Percentiles rank a stretch among this genome's conserved stretches.
Evolutionary conservation across 1,139 yeast species (phyloP).

Genomic region (Kodamaea plutei): DNA sequence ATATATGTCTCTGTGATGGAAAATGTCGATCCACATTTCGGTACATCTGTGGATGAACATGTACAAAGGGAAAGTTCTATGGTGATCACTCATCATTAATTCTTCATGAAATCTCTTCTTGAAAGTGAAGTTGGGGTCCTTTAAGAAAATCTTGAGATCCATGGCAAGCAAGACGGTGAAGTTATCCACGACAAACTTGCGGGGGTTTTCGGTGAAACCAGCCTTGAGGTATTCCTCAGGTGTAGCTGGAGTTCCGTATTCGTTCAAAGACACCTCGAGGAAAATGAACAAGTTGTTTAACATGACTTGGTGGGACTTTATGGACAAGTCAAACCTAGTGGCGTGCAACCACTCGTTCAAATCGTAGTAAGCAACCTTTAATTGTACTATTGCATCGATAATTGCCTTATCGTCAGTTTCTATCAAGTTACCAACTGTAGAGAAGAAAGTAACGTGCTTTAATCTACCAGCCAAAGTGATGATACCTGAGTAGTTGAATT

Average conservation of each 20-base stretch:
- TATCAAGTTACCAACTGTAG: conserved; percentile 36
- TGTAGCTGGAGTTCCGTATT: conserved; percentile 44
- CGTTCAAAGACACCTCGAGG: conserved; percentile 42
- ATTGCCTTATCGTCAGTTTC: conserved; percentile 38
- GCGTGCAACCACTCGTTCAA: conserved; percentile 36
- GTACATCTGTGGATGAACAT: conserved; percentile 35
- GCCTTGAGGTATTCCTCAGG: conserved; percentile 44
- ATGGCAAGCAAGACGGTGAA: conserved; percentile 42
- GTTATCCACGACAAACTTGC: conserved; percentile 38
- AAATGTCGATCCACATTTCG: conserved; percentile 36
- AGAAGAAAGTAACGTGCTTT: conserved; percentile 43
- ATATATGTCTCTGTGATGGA: conserved; percentile 30
- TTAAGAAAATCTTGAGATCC: conserved; percentile 50
- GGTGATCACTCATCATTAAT: conserved; percentile 45
- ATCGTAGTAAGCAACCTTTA: conserved; percentile 35
- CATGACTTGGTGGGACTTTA: conserved; percentile 40
- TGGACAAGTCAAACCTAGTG: conserved; percentile 37
- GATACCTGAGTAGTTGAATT: conserved; percentile 36
- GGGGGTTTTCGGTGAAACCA: conserved; percentile 46
- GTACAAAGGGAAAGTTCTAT: conserved; percentile 41
- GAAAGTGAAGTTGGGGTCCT: conserved; percentile 53
- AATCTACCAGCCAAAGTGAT: conserved; percentile 43
- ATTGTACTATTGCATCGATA: conserved; percentile 28
- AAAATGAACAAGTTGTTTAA: conserved; percentile 38
- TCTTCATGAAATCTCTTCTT: conserved; percentile 59